Evolutionary conservation across 164 flowering plant species (phyloP).

Genomic region (Vitis vinifera): DNA sequence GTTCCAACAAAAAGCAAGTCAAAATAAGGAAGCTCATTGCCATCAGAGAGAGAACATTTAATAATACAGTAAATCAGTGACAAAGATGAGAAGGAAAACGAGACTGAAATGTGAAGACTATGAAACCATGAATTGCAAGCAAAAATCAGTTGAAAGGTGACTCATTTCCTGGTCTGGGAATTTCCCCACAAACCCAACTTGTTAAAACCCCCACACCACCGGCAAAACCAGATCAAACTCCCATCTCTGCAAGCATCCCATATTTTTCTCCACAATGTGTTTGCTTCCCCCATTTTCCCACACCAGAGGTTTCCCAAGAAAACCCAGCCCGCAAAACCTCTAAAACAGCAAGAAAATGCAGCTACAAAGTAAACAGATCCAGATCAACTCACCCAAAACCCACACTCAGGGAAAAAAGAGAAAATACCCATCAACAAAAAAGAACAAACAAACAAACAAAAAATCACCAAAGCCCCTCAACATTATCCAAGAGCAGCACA

Average conservation of each 20-base stretch:
- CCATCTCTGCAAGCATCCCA: background rate
- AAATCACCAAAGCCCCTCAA: background rate
- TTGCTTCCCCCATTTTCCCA: background rate
- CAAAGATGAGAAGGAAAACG: background rate
- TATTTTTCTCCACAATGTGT: background rate
- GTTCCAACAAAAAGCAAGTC: background rate
- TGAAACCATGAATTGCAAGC: background rate
- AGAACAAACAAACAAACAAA: background rate
- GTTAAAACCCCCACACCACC: background rate
- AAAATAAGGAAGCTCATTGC: background rate
- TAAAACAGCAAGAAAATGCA: slow-evolving; percentile 3
- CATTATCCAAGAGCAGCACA: background rate
- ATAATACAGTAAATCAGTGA: background rate
- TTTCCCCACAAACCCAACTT: background rate
- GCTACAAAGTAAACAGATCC: slow-evolving; percentile 17
- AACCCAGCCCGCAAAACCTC: slow-evolving; percentile 3
- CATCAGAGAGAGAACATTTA: background rate
- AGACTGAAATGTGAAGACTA: background rate
- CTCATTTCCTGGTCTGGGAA: background rate
- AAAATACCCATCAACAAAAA: slow-evolving; percentile 1
- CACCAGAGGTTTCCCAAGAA: slow-evolving; percentile 1
- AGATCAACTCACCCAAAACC: slow-evolving; percentile 9
- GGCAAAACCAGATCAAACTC: slow-evolving; percentile 11
- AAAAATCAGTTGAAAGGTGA: background rate
- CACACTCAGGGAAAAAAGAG: background rate